These are phyloP conservation scores for Pythium phragmitis DNA, from an alignment of 352 stramenopile species.

Conservation along the genomic window DNA sequence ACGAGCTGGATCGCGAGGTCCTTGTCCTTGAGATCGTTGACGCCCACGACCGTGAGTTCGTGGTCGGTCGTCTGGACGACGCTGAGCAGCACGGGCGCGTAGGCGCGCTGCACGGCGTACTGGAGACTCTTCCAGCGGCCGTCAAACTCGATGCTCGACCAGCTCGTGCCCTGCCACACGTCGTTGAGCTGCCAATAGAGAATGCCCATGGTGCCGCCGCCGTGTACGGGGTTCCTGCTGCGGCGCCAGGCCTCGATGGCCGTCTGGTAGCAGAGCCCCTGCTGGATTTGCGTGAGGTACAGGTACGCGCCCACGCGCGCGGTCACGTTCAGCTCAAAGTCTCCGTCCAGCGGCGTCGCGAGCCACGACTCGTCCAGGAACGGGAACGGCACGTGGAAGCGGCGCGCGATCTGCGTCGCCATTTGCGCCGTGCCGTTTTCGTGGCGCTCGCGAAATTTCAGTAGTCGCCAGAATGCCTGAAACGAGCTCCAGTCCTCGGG, in stretches of 20 bases:
- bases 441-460: slow-evolving; percentile 83
- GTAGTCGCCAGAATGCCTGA: slow-evolving; percentile 61
- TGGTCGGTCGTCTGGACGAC: slow-evolving; percentile 25
- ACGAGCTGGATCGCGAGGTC: slow-evolving; percentile 10
- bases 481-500: slow-evolving; percentile 64
- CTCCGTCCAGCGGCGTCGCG: slow-evolving; percentile 13
- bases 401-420: slow-evolving; percentile 59
- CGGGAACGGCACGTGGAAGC: slow-evolving; percentile 70
- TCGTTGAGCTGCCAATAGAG: slow-evolving; percentile 90
- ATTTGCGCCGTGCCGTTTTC: slow-evolving; percentile 78
- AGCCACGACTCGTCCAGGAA: slow-evolving; percentile 63
- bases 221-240: slow-evolving; percentile 42
- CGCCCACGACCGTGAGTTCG: slow-evolving; percentile 5
- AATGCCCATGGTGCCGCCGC: slow-evolving; percentile 70
- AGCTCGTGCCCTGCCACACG: slow-evolving; percentile 86
- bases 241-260: slow-evolving; percentile 72
- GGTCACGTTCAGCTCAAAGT: slow-evolving; percentile 7
- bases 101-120: slow-evolving; percentile 66
- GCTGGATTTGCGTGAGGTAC: slow-evolving; percentile 79
- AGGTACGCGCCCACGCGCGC: slow-evolving; percentile 59
- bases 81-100: slow-evolving; percentile 66
- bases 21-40: slow-evolving; percentile 18
- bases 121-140: slow-evolving; percentile 84
- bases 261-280: slow-evolving; percentile 76
- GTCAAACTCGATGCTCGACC: slow-evolving; percentile 82